Evolutionary conservation across 257 asterid genomes (phyloP).

Genomic region (Lavandula angustifolia): DNA sequence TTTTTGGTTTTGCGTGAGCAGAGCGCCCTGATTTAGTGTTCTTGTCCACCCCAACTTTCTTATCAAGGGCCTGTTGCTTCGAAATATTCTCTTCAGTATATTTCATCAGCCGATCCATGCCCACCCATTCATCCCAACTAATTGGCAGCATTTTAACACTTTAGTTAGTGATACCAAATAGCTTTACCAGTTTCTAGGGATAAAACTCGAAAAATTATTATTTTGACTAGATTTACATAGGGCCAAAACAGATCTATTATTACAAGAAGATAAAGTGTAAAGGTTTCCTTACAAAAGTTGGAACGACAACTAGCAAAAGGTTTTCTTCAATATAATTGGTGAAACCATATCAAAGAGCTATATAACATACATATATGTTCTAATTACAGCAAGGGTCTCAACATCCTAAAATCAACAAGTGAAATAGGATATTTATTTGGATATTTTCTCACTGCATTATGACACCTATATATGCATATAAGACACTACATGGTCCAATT

Average conservation of each 20-base stretch:
- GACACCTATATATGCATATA: background rate
- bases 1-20: constrained; percentile 70
- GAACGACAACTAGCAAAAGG: constrained; percentile 5
- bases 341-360: constrained; percentile 22
- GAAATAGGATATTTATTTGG: background rate
- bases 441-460: constrained; percentile 11
- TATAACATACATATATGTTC: constrained; percentile 6
- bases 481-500: background rate
- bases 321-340: constrained; percentile 1
- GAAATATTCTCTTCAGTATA: constrained; percentile 65
- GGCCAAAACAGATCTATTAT: constrained; percentile 2
- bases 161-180: constrained; percentile 30
- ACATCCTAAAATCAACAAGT: constrained; percentile 6
- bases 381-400: background rate
- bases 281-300: background rate
- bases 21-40: constrained; percentile 73
- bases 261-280: background rate
- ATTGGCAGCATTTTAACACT: constrained; percentile 37
- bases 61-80: constrained; percentile 83
- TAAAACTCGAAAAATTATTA: constrained; percentile 13
- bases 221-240: background rate
- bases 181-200: constrained; percentile 9
- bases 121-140: constrained; percentile 99
- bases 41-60: constrained; percentile 76
- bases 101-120: constrained; percentile 81